phyloP scores from a whole-genome alignment of 257 asterid genomes.

The Penstemon barbatus region DNA sequence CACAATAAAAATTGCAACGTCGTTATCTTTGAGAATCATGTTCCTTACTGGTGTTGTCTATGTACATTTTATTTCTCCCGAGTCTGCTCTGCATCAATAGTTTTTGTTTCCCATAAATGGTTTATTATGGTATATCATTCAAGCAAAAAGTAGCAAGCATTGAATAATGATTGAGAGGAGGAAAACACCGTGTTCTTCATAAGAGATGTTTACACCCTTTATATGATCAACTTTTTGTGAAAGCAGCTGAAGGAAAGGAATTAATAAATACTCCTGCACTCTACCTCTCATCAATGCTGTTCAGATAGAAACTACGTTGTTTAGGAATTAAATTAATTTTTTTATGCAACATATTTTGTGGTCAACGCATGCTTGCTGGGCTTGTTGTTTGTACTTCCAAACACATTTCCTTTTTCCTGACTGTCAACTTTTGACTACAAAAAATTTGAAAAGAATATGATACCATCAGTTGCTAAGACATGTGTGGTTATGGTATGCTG shows the following conservation, averaged over 20 bases:
- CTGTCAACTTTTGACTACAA: not conserved
- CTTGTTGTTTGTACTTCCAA: not conserved
- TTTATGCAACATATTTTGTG: not conserved
- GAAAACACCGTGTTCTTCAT: too few relatives aligned
- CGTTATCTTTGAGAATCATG: constrained; percentile 15
- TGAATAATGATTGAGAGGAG: too few relatives aligned
- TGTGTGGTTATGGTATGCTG: constrained; percentile 1
- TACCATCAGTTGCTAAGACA: not conserved
- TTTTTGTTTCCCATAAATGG: not conserved
- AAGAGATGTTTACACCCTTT: too few relatives aligned
- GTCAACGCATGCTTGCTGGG: not conserved
- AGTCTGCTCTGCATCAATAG: not conserved
- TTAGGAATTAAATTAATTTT: not conserved
- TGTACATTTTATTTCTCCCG: constrained; percentile 9
- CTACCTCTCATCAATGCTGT: not conserved
- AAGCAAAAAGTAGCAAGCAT: too few relatives aligned
- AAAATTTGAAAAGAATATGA: constrained; percentile 3
- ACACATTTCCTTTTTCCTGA: not conserved
- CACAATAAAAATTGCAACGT: constrained; percentile 12
- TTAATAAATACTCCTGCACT: not conserved
- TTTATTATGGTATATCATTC: not conserved
- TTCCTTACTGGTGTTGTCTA: constrained; percentile 1
- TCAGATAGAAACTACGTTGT: not conserved
- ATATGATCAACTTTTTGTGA: too few relatives aligned
- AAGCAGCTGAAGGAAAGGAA: not conserved